phyloP scores from a whole-genome alignment of 1,139 yeast species.

The Pichia sp. region DNA sequence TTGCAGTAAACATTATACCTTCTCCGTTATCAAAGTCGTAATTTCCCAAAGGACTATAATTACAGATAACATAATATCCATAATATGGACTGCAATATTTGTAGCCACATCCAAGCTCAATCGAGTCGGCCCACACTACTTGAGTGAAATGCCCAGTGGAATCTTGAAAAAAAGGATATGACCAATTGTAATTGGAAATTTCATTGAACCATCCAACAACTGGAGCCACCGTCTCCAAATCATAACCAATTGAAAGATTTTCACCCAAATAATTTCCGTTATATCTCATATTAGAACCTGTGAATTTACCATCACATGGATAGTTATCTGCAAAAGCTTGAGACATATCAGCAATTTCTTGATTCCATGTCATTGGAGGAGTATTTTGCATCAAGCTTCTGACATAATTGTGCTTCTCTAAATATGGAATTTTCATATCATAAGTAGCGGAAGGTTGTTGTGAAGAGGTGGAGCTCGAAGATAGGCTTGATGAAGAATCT shows the following conservation, averaged over 20 bases:
- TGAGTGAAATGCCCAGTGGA: conserved; percentile 64
- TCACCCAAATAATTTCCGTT: conserved; percentile 69
- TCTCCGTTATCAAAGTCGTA: conserved; percentile 29
- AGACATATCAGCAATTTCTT: conserved; percentile 56
- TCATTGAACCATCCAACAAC: conserved; percentile 84
- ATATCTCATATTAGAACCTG: conserved; percentile 70
- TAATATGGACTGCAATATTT: conserved; percentile 41
- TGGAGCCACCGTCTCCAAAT: conserved; percentile 46
- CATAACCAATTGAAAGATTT: conserved; percentile 73
- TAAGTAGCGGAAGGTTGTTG: conserved; percentile 12
- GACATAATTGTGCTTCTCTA: conserved; percentile 38
- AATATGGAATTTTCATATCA: conserved; percentile 24
- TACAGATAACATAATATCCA: conserved; percentile 54
- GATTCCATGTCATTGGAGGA: conserved; percentile 54
- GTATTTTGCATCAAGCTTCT: conserved; percentile 47
- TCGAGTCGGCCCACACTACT: conserved; percentile 50
- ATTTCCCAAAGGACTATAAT: conserved; percentile 57
- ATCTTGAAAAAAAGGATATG: conserved; percentile 36
- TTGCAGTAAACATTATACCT: conserved; percentile 24
- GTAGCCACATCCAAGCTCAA: conserved; percentile 54
- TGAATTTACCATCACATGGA: conserved; percentile 54
- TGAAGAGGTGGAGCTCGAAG: conserved; percentile 10
- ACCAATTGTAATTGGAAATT: conserved; percentile 48
- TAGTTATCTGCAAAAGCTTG: conserved; percentile 60
- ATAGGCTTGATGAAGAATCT: conserved; percentile 17